phyloP scores from a whole-genome alignment of 371 early-diverging fungal genomes.

The Gilbertella persicaria region DNA sequence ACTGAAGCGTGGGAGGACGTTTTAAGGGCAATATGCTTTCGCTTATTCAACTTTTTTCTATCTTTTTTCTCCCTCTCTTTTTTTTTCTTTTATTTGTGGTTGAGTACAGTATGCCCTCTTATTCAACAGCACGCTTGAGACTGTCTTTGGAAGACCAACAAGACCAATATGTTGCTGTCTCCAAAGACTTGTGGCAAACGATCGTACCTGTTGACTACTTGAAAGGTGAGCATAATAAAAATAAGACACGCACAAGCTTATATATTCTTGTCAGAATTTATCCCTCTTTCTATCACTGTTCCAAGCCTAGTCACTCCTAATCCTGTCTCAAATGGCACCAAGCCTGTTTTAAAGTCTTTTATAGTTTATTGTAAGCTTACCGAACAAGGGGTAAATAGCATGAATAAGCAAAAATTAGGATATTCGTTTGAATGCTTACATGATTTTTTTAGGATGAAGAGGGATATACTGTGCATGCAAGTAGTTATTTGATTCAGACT shows the following conservation, averaged over 20 bases:
- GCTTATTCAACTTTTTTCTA: not conserved
- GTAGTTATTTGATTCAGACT: constrained; percentile 25
- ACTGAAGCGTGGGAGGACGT: constrained; percentile 5
- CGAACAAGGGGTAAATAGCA: constrained; percentile 19
- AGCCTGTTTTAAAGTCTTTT: constrained; percentile 7
- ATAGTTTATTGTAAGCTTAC: constrained; percentile 18
- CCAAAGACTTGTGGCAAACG: constrained; percentile 19
- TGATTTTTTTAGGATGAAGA: constrained; percentile 2
- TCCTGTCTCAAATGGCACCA: not conserved
- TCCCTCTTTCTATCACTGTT: constrained; percentile 19
- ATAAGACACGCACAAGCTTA: not conserved
- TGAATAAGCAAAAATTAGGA: constrained; percentile 2
- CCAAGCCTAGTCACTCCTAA: constrained; percentile 10
- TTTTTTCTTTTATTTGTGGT: no score
- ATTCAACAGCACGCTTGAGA: constrained; percentile 4
- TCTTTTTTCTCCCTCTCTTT: not conserved
- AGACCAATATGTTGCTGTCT: constrained; percentile 21
- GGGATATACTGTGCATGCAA: constrained; percentile 22
- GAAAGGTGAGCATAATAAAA: constrained; percentile 6
- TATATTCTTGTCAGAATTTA: constrained; percentile 7
- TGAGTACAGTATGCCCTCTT: constrained; percentile 16
- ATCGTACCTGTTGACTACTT: constrained; percentile 5
- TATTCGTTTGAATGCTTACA: not conserved
- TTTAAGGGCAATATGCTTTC: no score
- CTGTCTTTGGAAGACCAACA: constrained; percentile 7